A percentile compares a stretch with the other conserved stretches of the same genome.
Conservation (phyloP, 805 yeast species). For the Kockiozyma suomiensis region DNA sequence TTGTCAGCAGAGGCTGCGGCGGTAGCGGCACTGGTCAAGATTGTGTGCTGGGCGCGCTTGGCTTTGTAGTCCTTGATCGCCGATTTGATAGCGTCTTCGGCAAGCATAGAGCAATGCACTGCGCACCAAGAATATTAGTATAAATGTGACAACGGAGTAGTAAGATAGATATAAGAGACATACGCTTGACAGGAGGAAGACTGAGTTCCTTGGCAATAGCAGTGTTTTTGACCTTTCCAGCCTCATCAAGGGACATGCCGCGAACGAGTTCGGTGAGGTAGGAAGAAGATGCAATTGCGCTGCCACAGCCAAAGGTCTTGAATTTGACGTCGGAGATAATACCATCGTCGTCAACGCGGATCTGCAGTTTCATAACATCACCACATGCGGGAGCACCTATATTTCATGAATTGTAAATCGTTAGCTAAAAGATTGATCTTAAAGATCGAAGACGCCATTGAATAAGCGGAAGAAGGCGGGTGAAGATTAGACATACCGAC, state of each 20-base stretch:
- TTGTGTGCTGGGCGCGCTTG: conserved; percentile 60
- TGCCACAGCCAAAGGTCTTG: conserved; percentile 99
- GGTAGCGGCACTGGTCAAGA: conserved; percentile 9
- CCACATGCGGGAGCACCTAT: conserved; percentile 93
- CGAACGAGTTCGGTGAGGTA: conserved; percentile 94
- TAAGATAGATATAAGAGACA: not conserved
- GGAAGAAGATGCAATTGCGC: conserved; percentile 94
- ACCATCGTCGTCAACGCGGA: conserved; percentile 90
- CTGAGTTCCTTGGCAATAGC: conserved; percentile 92
- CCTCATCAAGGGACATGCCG: conserved; percentile 93
- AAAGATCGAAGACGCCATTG: too few species aligned
- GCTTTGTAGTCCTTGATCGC: conserved; percentile 93
- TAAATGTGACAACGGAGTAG: not conserved
- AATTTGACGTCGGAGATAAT: conserved; percentile 92
- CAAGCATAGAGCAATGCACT: conserved; percentile 95
- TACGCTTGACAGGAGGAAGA: conserved; percentile 87
- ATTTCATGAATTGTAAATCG: not conserved
- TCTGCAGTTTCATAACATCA: conserved; percentile 97
- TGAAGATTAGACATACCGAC: conserved; percentile 60
- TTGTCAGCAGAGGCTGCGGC: conserved; percentile 2
- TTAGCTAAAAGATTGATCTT: too few species aligned
- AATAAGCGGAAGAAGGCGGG: too few species aligned
- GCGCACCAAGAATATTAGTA: not conserved
- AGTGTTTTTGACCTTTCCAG: conserved; percentile 88
- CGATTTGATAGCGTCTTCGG: conserved; percentile 97